Evolutionary conservation across 805 yeast species (phyloP).

Genomic region (Suhomyces faveliae): DNA sequence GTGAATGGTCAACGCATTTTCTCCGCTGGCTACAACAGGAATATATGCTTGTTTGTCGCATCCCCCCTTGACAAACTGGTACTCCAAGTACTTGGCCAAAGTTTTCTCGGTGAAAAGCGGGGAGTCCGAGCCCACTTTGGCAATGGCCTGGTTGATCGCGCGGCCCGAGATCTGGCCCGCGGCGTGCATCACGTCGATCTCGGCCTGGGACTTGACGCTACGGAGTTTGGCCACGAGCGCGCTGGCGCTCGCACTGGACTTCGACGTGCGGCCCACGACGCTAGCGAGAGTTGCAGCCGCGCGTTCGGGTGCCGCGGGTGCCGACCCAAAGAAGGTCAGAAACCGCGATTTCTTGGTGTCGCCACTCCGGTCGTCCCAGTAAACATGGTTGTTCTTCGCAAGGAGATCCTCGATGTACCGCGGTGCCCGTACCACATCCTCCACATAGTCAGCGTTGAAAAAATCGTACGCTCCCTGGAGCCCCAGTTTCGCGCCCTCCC

Average conservation of each 20-base stretch:
- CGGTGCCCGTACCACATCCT: conserved; percentile 46
- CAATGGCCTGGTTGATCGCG: conserved; percentile 82
- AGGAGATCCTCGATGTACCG: conserved; percentile 48
- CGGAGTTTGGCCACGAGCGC: conserved; percentile 51
- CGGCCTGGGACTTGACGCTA: conserved; percentile 71
- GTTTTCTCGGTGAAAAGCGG: conserved; percentile 72
- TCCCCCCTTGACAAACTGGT: conserved; percentile 80
- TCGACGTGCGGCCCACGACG: conserved; percentile 27
- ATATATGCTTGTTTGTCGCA: conserved; percentile 88
- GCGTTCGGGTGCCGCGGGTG: not conserved
- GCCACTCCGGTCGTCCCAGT: conserved; percentile 46
- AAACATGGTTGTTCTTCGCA: conserved; percentile 49
- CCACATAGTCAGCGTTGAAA: conserved; percentile 83
- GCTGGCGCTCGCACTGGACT: conserved; percentile 43
- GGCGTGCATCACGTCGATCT: conserved; percentile 71
- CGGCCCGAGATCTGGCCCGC: conserved; percentile 82
- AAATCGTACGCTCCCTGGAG: conserved; percentile 74
- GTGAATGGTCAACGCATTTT: conserved; percentile 87
- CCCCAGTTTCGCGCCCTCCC: conserved; percentile 97
- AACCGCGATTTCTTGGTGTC: conserved; percentile 11
- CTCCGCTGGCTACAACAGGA: conserved; percentile 95
- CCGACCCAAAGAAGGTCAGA: conserved; percentile 18
- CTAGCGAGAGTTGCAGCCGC: conserved; percentile 15
- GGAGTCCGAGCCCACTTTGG: conserved; percentile 42
- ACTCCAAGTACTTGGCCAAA: conserved; percentile 76